phyloP scores from a whole-genome alignment of 257 asterid genomes.

The Ballota nigra region DNA sequence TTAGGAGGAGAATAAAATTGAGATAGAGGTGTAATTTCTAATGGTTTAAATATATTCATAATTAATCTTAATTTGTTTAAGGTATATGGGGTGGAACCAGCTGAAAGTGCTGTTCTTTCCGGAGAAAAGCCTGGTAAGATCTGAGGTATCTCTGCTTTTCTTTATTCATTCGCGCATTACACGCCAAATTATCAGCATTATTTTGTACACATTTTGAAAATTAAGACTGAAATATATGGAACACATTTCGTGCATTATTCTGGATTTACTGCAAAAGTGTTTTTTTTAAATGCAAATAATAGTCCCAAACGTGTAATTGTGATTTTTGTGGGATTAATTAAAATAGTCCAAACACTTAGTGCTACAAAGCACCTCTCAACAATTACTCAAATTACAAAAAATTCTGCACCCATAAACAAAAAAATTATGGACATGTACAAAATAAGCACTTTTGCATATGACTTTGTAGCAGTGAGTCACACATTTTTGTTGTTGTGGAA shows the following conservation, averaged over 20 bases:
- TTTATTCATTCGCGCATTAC: neutral
- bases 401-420: too few relatives aligned
- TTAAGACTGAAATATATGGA: neutral
- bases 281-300: too few relatives aligned
- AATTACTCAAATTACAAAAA: too few relatives aligned
- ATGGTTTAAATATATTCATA: slow-evolving; percentile 5
- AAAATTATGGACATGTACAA: too few relatives aligned
- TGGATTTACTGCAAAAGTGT: neutral
- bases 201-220: neutral
- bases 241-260: neutral
- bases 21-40: neutral
- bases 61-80: slow-evolving; percentile 15
- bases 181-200: neutral
- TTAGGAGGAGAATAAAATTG: too few relatives aligned
- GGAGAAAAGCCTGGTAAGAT: slow-evolving; percentile 93
- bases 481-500: too few relatives aligned
- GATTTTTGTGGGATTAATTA: neutral
- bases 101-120: slow-evolving; percentile 74
- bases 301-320: neutral
- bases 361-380: too few relatives aligned
- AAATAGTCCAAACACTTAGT: too few relatives aligned
- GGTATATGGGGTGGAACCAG: slow-evolving; percentile 78
- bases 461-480: too few relatives aligned
- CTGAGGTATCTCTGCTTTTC: neutral
- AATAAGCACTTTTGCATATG: too few relatives aligned